Evolutionary conservation across 768 basidiomycete genomes (phyloP).

Genomic region (Leccinum longicurvipes): DNA sequence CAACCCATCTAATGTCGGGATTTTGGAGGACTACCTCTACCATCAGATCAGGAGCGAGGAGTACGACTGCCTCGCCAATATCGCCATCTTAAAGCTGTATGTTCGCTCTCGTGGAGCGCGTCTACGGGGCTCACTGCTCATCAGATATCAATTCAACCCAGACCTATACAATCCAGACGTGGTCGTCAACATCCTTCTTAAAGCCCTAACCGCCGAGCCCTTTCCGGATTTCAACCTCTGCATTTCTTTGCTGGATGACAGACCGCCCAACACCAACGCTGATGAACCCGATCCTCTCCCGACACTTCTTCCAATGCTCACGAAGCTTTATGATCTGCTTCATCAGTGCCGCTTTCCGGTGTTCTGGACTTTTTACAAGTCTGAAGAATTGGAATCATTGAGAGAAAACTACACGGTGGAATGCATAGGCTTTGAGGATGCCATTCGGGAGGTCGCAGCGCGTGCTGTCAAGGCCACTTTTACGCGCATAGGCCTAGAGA

Average conservation of each 20-base stretch:
- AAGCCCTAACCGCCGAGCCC: conserved; percentile 80
- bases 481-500: conserved; percentile 62
- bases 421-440: conserved; percentile 77
- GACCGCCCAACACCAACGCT: conserved; percentile 46
- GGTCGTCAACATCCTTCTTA: conserved; percentile 91
- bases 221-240: conserved; percentile 94
- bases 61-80: conserved; percentile 93
- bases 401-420: conserved; percentile 87
- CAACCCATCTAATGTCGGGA: conserved; percentile 90
- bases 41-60: conserved; percentile 88
- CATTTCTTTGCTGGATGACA: conserved; percentile 86
- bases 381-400: conserved; percentile 63
- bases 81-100: conserved; percentile 91
- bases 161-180: conserved; percentile 91
- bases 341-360: conserved; percentile 85
- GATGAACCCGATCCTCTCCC: conserved; percentile 85
- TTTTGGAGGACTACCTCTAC: conserved; percentile 95
- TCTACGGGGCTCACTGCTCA: not conserved
- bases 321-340: conserved; percentile 63
- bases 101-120: conserved; percentile 15
- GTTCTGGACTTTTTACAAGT: conserved; percentile 78
- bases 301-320: conserved; percentile 62
- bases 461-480: conserved; percentile 78
- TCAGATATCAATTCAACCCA: conserved; percentile 94
- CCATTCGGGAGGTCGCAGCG: conserved; percentile 74